Evolutionary conservation across 768 basidiomycete genomes (phyloP).

Genomic region (Mycena vitilis): DNA sequence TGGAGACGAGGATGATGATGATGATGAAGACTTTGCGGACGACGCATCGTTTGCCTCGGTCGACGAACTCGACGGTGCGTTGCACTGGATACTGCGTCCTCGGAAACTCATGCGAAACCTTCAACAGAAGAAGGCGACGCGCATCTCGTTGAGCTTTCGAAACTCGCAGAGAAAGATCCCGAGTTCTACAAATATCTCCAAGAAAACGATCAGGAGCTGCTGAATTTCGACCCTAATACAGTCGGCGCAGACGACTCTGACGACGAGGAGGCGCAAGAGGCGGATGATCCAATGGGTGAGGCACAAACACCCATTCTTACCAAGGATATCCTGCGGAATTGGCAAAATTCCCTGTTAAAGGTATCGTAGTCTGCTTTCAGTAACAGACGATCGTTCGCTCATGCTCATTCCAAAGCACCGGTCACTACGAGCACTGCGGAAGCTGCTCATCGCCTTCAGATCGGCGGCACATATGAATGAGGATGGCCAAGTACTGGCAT

Average conservation of each 20-base stretch:
- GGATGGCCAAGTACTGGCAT: conserved; percentile 81
- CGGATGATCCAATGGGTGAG: conserved; percentile 60
- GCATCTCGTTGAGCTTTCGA: conserved; percentile 86
- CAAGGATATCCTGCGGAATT: conserved; percentile 74
- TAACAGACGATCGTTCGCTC: neutral
- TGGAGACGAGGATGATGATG: conserved; percentile 55
- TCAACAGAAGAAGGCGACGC: conserved; percentile 72
- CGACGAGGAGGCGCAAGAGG: conserved; percentile 55
- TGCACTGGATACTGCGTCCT: conserved; percentile 53
- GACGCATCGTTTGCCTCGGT: conserved; percentile 51
- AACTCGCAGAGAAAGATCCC: conserved; percentile 96
- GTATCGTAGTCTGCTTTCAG: conserved; percentile 50
- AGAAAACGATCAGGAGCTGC: conserved; percentile 93
- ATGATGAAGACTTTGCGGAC: conserved; percentile 55
- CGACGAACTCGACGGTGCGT: conserved; percentile 65
- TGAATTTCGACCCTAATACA: conserved; percentile 75
- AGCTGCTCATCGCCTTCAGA: conserved; percentile 90
- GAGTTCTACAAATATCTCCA: conserved; percentile 98
- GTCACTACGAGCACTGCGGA: conserved; percentile 85
- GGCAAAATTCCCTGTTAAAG: conserved; percentile 92
- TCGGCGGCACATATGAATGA: conserved; percentile 92
- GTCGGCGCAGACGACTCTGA: conserved; percentile 56
- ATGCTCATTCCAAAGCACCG: conserved; percentile 66
- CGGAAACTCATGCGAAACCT: neutral
- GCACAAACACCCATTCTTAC: conserved; percentile 72